Conservation (phyloP, 257 asterid species). For the Nicotiana paniculata region DNA sequence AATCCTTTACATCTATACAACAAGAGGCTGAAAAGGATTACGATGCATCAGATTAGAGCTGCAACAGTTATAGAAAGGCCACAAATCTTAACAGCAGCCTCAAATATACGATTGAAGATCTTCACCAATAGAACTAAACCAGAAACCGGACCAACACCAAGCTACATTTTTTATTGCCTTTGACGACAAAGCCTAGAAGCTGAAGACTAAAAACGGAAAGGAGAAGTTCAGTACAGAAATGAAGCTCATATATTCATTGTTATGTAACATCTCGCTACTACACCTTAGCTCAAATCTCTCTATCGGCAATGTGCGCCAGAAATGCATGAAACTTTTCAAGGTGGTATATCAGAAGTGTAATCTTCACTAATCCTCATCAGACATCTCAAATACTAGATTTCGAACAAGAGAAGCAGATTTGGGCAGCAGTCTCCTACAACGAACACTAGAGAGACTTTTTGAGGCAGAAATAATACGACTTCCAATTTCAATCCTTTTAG, state of each 20-base stretch:
- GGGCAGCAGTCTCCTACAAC: neutral
- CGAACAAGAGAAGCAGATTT: neutral
- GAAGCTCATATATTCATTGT: neutral
- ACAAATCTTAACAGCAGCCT: neutral
- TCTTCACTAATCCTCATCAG: constrained; percentile 28
- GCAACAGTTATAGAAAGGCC: neutral
- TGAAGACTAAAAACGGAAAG: neutral
- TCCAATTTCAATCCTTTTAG: constrained; percentile 39
- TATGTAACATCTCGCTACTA: neutral
- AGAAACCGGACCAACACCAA: neutral
- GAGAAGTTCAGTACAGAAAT: neutral
- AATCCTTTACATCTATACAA: neutral
- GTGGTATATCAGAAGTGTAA: neutral
- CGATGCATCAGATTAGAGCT: neutral
- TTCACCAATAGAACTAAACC: neutral
- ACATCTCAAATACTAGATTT: constrained; percentile 32
- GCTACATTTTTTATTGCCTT: neutral
- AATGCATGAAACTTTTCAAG: neutral
- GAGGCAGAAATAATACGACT: constrained; percentile 40
- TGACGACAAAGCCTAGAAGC: neutral
- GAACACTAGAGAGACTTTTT: constrained; percentile 17
- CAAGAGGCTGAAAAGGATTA: neutral
- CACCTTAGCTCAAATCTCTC: neutral
- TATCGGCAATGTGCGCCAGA: neutral
- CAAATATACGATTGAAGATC: neutral